A percentile compares a stretch with the other conserved stretches of the same genome.
phyloP scores from a whole-genome alignment of 805 yeast genomes.

The Kazachstania viticola region DNA sequence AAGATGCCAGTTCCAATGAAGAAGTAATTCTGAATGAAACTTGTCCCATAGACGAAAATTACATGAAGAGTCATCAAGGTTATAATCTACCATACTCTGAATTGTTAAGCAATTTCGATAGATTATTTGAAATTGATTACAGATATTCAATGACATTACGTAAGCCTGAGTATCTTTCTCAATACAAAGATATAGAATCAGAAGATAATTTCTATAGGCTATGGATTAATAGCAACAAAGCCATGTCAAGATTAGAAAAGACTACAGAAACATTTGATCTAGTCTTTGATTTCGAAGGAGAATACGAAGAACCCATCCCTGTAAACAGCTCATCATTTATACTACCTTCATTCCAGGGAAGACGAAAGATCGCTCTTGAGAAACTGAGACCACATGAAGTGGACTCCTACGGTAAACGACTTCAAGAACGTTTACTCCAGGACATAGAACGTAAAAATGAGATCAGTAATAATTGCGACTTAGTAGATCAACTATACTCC shows the following conservation, averaged over 20 bases:
- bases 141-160: conserved; percentile 30
- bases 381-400: background rate
- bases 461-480: background rate
- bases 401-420: conserved; percentile 1
- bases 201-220: conserved; percentile 22
- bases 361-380: conserved; percentile 4
- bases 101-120: conserved; percentile 27
- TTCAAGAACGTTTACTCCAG: background rate
- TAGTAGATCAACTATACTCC: background rate
- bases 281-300: conserved; percentile 16
- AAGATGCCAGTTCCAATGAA: no score
- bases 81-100: conserved; percentile 23
- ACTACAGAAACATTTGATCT: conserved; percentile 23
- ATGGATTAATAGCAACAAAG: conserved; percentile 15
- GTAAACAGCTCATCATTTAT: conserved; percentile 5
- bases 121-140: conserved; percentile 37
- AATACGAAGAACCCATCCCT: conserved; percentile 3
- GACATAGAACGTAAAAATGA: conserved; percentile 1
- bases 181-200: conserved; percentile 23
- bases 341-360: conserved; percentile 20
- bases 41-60: no score
- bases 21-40: background rate
- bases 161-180: conserved; percentile 30
- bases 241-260: conserved; percentile 9
- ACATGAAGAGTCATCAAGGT: background rate